Percentiles rank a stretch among this genome's conserved stretches.
Conservation (phyloP, 1,139 yeast species). For the Kurtzmaniella quercitrusa region DNA sequence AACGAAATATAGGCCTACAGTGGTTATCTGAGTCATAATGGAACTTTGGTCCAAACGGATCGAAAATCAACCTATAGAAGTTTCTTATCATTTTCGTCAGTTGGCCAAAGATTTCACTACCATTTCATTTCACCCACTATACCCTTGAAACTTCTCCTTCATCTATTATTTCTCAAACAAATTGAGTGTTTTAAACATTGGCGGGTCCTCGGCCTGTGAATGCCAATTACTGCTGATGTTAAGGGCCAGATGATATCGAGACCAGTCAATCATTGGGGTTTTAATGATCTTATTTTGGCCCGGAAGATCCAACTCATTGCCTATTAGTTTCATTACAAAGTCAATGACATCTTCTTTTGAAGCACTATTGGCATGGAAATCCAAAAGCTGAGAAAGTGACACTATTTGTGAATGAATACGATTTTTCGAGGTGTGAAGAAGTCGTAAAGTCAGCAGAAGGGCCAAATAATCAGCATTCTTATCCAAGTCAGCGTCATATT, state of each 20-base stretch:
- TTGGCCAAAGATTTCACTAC: too few relatives aligned
- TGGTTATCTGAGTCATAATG: too few relatives aligned
- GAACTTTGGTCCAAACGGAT: too few relatives aligned
- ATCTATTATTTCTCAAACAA: conserved; percentile 15
- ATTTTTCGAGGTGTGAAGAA: conserved; percentile 21
- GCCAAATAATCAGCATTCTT: conserved; percentile 38
- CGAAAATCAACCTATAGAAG: too few relatives aligned
- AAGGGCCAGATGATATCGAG: conserved; percentile 22
- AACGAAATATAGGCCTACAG: background rate
- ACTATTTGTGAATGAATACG: conserved; percentile 29
- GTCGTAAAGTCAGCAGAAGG: conserved; percentile 30
- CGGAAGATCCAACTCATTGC: conserved; percentile 32
- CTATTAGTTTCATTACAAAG: conserved; percentile 27
- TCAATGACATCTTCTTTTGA: conserved; percentile 23
- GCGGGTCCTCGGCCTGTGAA: conserved; percentile 14
- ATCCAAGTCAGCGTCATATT: conserved; percentile 14
- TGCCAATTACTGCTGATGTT: conserved; percentile 11
- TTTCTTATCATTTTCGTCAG: too few relatives aligned
- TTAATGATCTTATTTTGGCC: conserved; percentile 30
- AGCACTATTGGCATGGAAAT: conserved; percentile 13
- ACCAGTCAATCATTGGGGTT: conserved; percentile 38
- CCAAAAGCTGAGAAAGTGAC: conserved; percentile 25
- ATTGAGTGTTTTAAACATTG: conserved; percentile 25
- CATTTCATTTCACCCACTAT: too few relatives aligned
- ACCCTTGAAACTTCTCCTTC: background rate